phyloP scores from a whole-genome alignment of 164 flowering plant species.

The Nymphaea colorata region DNA sequence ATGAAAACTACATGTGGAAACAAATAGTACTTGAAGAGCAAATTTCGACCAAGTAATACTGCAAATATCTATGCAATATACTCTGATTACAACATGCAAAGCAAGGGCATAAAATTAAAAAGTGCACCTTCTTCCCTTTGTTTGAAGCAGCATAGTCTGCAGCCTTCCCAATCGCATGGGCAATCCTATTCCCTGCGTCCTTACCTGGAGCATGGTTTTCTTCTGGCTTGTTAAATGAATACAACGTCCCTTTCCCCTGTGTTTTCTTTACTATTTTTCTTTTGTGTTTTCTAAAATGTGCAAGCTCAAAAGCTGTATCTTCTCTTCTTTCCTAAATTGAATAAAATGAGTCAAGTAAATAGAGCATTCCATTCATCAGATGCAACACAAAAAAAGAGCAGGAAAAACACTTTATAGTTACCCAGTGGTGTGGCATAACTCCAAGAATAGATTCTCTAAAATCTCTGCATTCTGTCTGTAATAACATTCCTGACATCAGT shows the following conservation, averaged over 20 bases:
- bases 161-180: constrained; percentile 77
- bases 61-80: too few species aligned
- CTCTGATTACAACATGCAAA: not conserved
- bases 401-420: constrained; percentile 14
- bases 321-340: constrained; percentile 79
- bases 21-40: too few species aligned
- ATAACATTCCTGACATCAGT: not conserved
- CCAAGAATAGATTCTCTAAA: constrained; percentile 96
- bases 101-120: not conserved
- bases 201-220: constrained; percentile 90
- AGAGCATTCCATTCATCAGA: not conserved
- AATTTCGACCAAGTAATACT: too few species aligned
- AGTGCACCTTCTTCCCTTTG: constrained; percentile 65
- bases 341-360: not conserved
- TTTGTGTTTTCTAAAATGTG: constrained; percentile 80
- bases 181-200: constrained; percentile 67
- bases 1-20: too few species aligned
- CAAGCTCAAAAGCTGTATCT: constrained; percentile 67
- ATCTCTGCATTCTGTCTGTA: constrained; percentile 93
- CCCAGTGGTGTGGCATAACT: constrained; percentile 98
- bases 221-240: constrained; percentile 72
- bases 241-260: constrained; percentile 50
- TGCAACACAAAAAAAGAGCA: not conserved
- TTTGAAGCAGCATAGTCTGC: constrained; percentile 66
- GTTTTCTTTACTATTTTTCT: constrained; percentile 68